These are phyloP conservation scores for Termitomyces sp. DNA, from an alignment of 768 basidiomycete genomes.

Conservation along the genomic window DNA sequence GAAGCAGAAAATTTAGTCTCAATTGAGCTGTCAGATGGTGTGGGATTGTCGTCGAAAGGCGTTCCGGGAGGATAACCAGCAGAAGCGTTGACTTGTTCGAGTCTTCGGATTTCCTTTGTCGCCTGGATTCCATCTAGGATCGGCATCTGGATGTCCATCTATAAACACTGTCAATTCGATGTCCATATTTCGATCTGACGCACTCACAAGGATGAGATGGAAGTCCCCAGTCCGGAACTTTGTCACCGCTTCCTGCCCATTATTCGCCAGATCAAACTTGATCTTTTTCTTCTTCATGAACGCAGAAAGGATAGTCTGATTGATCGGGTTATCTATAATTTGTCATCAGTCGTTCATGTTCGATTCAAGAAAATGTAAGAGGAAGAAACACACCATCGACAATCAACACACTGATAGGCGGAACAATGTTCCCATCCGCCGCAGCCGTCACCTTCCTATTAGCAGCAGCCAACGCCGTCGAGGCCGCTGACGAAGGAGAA, in stretches of 20 bases:
- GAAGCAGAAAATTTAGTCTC: conserved; percentile 46
- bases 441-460: conserved; percentile 46
- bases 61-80: conserved; percentile 67
- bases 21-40: conserved; percentile 49
- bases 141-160: conserved; percentile 99
- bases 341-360: background rate
- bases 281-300: conserved; percentile 97
- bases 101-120: conserved; percentile 87
- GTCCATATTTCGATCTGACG: background rate
- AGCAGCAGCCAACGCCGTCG: conserved; percentile 22
- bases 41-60: conserved; percentile 39
- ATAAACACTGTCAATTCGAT: background rate
- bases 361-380: conserved; percentile 4
- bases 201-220: conserved; percentile 88
- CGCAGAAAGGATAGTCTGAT: conserved; percentile 94
- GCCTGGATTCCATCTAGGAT: conserved; percentile 98
- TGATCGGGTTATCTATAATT: conserved; percentile 89
- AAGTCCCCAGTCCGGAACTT: conserved; percentile 93
- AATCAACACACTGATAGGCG: conserved; percentile 96
- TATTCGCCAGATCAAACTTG: conserved; percentile 89
- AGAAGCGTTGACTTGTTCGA: conserved; percentile 65
- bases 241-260: conserved; percentile 92
- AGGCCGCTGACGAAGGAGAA: conserved; percentile 4
- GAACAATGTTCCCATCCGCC: conserved; percentile 71
- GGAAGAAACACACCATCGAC: conserved; percentile 74